Base-by-base conservation (phyloP, 805 yeast species). In the Candida tammaniensis region DNA sequence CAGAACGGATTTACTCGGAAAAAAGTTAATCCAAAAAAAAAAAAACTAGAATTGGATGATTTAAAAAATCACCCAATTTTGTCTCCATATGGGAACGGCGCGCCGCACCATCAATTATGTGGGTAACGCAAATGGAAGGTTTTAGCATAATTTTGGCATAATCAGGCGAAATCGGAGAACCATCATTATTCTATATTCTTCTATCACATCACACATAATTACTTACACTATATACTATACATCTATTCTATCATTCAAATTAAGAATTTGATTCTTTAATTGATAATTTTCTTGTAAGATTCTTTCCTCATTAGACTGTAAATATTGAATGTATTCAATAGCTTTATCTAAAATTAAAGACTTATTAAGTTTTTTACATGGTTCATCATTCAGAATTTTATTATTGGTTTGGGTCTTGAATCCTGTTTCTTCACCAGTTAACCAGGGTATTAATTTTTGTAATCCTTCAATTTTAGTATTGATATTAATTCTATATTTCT, bases 321-420 rank as follows among this genome's bases (percentile, higher is more conserved):
- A 52, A 42, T 64, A 63, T 32, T 72, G 48, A 29, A 82, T 69
- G 48, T 82, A 82, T 28, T 74, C 74, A 2, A 78, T 80, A 7
- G 86, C 87, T 51, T 76, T 75, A 46, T 82, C 87, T 43, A 82
- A 58, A 35, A 81, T 79, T 74, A 76, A 72, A 28, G 82, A 72
- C 55, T 82, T 82, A 54, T 82, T 82, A 31, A 81, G 55, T 46
- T 68, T 71, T 36, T 22, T 43, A 14, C 24, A 25, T 4, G 24
- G 16, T 20, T 29, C 37, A 4, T 24, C 25, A 16, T 10, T 17
- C 12, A 9, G 9, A 21, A 15, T 11, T 4, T n/a, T 22, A 11
- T 14, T 16, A 5, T 31, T 38, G 11, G 17, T 16, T 17, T 29
- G 25, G 11, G 71, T 68, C 47, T 75, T 82, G 50, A 79, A 79